phyloP scores from a whole-genome alignment of 2,329 filamentous ascomycete genomes.

The Chrysoporthe austroafricana region DNA sequence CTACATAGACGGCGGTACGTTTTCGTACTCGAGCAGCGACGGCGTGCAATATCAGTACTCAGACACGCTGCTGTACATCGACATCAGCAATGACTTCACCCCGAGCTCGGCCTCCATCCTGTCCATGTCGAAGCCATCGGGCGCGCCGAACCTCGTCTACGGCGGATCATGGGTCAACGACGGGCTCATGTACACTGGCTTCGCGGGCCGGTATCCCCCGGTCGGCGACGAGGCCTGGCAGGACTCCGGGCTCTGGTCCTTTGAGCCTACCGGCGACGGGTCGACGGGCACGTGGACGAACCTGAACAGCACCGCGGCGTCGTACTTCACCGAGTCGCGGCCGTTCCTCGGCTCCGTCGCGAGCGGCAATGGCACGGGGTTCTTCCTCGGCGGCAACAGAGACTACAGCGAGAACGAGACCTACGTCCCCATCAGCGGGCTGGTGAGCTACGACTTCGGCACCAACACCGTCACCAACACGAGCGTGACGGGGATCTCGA shows the following conservation, averaged over 20 bases:
- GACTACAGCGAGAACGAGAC: conserved; percentile 12
- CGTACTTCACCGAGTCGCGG: conserved; percentile 10
- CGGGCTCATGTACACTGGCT: conserved; percentile 18
- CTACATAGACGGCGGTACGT: conserved; percentile 33
- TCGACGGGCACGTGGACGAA: conserved; percentile 21
- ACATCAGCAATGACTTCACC: conserved; percentile 16
- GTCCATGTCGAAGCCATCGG: conserved; percentile 16
- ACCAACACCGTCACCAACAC: conserved; percentile 14
- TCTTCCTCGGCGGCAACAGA: conserved; percentile 17
- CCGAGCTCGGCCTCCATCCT: conserved; percentile 2
- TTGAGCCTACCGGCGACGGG: conserved; percentile 18
- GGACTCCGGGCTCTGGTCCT: conserved; percentile 21
- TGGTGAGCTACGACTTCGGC: conserved; percentile 21
- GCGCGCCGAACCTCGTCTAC: conserved; percentile 12
- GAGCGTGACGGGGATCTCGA: conserved; percentile 12
- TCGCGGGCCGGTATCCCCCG: conserved; percentile 8
- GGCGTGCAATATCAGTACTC: conserved; percentile 31
- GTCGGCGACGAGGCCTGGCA: conserved; percentile 12
- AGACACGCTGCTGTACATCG: conserved; percentile 18
- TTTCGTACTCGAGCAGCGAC: conserved; percentile 30
- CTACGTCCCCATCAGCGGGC: conserved; percentile 14
- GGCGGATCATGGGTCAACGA: conserved; percentile 17
- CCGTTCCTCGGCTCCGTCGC: conserved; percentile 13
- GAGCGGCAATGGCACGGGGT: conserved; percentile 23
- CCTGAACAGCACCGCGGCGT: conserved; percentile 15